phyloP scores from a whole-genome alignment of 371 early-diverging fungal genomes.

The Lichtheimia corymbifera region DNA sequence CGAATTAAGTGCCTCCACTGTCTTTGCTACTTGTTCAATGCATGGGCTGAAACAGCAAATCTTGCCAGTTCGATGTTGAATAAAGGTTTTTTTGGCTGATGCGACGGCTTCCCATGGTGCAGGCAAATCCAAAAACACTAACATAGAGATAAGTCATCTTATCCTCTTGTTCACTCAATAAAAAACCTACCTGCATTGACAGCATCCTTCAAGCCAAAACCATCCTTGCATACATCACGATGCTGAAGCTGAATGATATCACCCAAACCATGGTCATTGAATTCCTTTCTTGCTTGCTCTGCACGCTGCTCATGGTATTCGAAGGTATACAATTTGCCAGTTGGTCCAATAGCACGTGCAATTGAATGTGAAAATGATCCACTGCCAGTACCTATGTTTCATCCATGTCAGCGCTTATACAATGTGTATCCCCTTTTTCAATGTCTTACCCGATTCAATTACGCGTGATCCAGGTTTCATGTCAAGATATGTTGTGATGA shows the following conservation, averaged over 20 bases:
- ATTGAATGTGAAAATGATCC: slow-evolving; percentile 96
- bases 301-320: slow-evolving; percentile 91
- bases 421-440: neutral
- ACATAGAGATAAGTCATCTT: neutral
- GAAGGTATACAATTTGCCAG: slow-evolving; percentile 88
- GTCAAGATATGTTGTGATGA: slow-evolving; percentile 79
- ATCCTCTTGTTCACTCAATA: no score
- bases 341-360: slow-evolving; percentile 83
- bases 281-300: slow-evolving; percentile 73
- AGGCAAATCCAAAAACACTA: slow-evolving; percentile 95
- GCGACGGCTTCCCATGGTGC: slow-evolving; percentile 95
- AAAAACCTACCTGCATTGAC: slow-evolving; percentile 70
- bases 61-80: slow-evolving; percentile 73
- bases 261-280: slow-evolving; percentile 74
- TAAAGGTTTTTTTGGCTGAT: slow-evolving; percentile 81
- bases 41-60: slow-evolving; percentile 96
- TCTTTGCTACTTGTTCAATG: slow-evolving; percentile 91
- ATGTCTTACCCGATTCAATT: slow-evolving; percentile 80
- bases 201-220: slow-evolving; percentile 74
- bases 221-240: slow-evolving; percentile 90
- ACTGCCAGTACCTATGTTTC: slow-evolving; percentile 82
- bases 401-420: neutral
- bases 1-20: slow-evolving; percentile 74
- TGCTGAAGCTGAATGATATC: slow-evolving; percentile 71
- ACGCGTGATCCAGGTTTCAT: slow-evolving; percentile 84